These are phyloP conservation scores for Candida tetrigidarum DNA, from an alignment of 1,139 yeast species.

Conservation along the genomic window DNA sequence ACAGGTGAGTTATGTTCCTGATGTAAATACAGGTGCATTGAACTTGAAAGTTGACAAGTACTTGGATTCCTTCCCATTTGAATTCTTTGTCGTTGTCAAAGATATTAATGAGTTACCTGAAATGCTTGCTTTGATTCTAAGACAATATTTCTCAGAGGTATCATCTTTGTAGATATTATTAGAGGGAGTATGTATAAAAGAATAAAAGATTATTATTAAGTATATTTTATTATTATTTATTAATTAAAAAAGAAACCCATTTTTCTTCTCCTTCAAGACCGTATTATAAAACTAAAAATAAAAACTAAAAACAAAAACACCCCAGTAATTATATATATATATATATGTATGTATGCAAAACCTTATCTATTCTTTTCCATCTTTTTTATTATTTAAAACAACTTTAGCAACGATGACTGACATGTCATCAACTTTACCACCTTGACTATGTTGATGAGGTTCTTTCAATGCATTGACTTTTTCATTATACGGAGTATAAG, in stretches of 20 bases:
- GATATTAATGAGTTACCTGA: conserved; percentile 90
- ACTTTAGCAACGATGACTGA: conserved; percentile 55
- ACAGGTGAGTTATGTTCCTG: conserved; percentile 77
- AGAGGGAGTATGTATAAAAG: background rate
- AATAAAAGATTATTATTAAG: conserved; percentile 1
- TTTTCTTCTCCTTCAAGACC: background rate
- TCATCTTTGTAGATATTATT: conserved; percentile 19
- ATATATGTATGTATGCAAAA: background rate
- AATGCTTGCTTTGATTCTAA: conserved; percentile 83
- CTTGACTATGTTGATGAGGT: conserved; percentile 40
- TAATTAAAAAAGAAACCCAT: background rate
- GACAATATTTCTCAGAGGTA: conserved; percentile 87
- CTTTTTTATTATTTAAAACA: conserved; percentile 12
- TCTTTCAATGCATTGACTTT: conserved; percentile 50
- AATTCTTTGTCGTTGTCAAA: conserved; percentile 91
- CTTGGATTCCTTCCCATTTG: conserved; percentile 94
- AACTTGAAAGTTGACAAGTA: conserved; percentile 80
- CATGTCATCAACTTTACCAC: conserved; percentile 63
- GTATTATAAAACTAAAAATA: too few relatives aligned
- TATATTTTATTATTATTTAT: conserved; percentile 3
- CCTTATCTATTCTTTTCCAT: conserved; percentile 4
- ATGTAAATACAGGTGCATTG: conserved; percentile 72
- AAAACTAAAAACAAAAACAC: conserved; percentile 1
- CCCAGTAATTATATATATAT: too few relatives aligned
- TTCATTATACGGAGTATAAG: conserved; percentile 59